phyloP scores from a whole-genome alignment of 495 filamentous ascomycete genomes.

The Neurospora tetraspora region DNA sequence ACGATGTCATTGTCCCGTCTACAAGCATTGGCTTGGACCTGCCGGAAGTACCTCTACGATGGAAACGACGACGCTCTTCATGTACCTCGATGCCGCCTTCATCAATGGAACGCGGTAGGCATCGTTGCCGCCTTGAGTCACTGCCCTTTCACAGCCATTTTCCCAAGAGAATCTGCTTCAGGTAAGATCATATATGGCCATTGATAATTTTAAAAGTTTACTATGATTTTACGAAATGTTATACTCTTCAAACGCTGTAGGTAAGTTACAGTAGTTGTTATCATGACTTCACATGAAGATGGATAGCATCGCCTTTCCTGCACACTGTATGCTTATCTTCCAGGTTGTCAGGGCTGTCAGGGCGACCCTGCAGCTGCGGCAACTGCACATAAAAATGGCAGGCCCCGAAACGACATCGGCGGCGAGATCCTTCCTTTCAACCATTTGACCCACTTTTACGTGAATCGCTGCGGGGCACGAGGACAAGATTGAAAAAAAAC shows the following conservation, averaged over 20 bases:
- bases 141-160: not conserved
- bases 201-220: not conserved
- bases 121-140: not conserved
- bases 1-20: not conserved
- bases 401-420: not conserved
- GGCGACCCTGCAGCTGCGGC: not conserved
- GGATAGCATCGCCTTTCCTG: not conserved
- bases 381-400: not conserved
- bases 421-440: not conserved
- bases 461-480: not conserved
- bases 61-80: not conserved
- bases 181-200: not conserved
- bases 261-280: not conserved
- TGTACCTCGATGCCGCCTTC: not conserved
- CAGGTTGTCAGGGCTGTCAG: not conserved
- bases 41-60: not conserved
- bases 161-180: not conserved
- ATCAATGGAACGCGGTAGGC: not conserved
- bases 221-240: not conserved
- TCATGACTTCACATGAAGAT: not conserved
- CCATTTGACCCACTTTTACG: not conserved
- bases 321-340: not conserved
- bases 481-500: constrained; percentile 1
- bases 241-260: not conserved
- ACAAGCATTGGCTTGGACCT: not conserved